Base-by-base conservation (phyloP, 495 filamentous ascomycete genomes). In the Penicillium canariense region DNA sequence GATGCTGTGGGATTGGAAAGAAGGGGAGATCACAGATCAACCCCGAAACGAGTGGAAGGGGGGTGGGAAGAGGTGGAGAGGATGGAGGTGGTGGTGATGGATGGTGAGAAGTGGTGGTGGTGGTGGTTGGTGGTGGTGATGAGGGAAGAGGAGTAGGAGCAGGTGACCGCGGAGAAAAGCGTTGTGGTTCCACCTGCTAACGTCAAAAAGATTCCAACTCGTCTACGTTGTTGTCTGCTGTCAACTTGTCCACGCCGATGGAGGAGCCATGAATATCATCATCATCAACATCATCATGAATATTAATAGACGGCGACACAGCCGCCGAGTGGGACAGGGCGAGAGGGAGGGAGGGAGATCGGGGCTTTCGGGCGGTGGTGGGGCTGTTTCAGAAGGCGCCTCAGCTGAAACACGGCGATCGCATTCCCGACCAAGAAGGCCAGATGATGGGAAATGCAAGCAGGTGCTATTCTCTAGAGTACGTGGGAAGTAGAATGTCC, bases 361-460 rank as follows among this genome's bases (percentile, higher is more conserved):
- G 61, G 64, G 52, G 54, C 40, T 34, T 59, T 53, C 58, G 26
- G 48, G 49, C 34, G 38, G 35, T 52, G 59, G 62, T 59, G 64
- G 65, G 65, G 56, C 52, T 68, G 65, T 68, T 68, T 68, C 65
- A 65, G 65, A 68, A 62, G 54, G 65, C 65, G 65, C 65, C 50
- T 52, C 48, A 54, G 52, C 59, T 65, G 65, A 68, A 66, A 68
- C 62, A 66, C 9, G 51, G 22, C 28, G 52, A 52, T 53, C 48
- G 20, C 42, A 45, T 45, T 15, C 11, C n/a, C n/a, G n/a, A n/a
- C n/a, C n/a, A n/a, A n/a, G n/a, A n/a, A n/a, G n/a, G n/a, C 36
- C 22, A 2, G 18, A 11, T 39, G 18, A 6, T 38, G 1, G 14
- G 18, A 40, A 20, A 23, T 40, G 38, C 18, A 10, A 40, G 18